Evolutionary conservation across 805 yeast species (phyloP), one percentile per base, ranked within the genome.

Genomic region (Spathaspora hagerdaliae): DNA sequence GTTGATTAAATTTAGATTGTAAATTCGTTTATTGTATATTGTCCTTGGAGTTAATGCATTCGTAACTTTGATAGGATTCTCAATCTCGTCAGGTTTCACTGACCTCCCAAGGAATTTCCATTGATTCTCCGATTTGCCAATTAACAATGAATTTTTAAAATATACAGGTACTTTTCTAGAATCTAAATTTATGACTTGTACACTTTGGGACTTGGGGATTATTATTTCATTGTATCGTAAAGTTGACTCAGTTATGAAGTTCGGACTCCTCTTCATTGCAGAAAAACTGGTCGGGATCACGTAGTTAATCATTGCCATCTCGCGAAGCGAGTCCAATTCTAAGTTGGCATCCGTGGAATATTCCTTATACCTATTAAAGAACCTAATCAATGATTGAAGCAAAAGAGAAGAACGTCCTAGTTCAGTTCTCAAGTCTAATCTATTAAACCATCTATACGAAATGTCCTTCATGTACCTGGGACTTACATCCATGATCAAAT

Each of bases 71-170:
- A 63, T 47, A 3, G 59, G 61, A 0, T 37, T 40, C 1, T 40
- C 47, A 1, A 50, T 11, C 40, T 62, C 54, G 1, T 39, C 45
- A 2, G 53, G 55, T 32, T 45, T 49, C 7, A 65, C 51, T 11
- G 69, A 64, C 32, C 71, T 45, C 5, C 70, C 71, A 14, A 63
- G 44, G 42, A 61, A 56, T 45, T 63, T 66, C 71, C 71, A 66
- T 41, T 64, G 69, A 14, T 53, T 58, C 38, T 55, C 61, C 2
- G 70, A 63, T 45, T 63, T 65, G 2, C 67, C 70, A 2, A 55
- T 56, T 11, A 53, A 27, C 1, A 64, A 42, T 12, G 49, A 42
- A 39, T 53, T 49, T 39, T 57, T 55, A 32, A 57, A 58, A 49
- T 51, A 65, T 1, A 64, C 53, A 1, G 51, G 44, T 10, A 47